These are phyloP conservation scores for Nakaseomyces bracarensis DNA, from an alignment of 1,139 yeast species.

Conservation along the genomic window DNA sequence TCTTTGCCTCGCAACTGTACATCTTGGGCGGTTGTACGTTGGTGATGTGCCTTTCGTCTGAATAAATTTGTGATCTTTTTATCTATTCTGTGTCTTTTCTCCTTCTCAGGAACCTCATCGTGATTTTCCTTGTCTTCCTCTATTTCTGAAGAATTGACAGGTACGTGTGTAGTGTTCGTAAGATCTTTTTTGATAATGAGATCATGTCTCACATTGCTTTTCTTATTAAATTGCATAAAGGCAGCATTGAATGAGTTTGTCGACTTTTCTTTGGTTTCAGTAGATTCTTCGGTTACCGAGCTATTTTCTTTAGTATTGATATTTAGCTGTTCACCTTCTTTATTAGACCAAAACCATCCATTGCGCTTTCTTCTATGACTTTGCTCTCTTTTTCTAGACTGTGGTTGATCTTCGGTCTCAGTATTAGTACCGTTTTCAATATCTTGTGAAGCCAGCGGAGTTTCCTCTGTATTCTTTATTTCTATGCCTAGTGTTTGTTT, in stretches of 20 bases:
- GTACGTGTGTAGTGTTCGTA: neutral
- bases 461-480: too few species aligned
- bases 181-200: neutral
- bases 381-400: neutral
- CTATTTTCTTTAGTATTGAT: constrained; percentile 24
- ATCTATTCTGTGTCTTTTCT: constrained; percentile 6
- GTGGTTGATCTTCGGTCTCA: neutral
- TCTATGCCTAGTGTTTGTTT: neutral
- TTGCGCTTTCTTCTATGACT: constrained; percentile 5
- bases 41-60: constrained; percentile 8
- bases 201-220: neutral
- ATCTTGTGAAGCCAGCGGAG: neutral
- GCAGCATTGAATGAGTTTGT: constrained; percentile 1
- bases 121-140: neutral
- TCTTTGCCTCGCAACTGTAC: constrained; percentile 1
- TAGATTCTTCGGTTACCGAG: constrained; percentile 10
- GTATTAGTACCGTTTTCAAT: neutral
- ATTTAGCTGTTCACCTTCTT: constrained; percentile 9
- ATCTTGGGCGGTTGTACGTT: constrained; percentile 5
- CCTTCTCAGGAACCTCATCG: constrained; percentile 1
- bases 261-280: constrained; percentile 7
- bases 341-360: constrained; percentile 17
- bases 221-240: neutral
- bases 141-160: neutral
- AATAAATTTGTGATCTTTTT: constrained; percentile 7